Conservation (phyloP, 2,329 filamentous ascomycete species). For the Fonsecaea multimorphosa region DNA sequence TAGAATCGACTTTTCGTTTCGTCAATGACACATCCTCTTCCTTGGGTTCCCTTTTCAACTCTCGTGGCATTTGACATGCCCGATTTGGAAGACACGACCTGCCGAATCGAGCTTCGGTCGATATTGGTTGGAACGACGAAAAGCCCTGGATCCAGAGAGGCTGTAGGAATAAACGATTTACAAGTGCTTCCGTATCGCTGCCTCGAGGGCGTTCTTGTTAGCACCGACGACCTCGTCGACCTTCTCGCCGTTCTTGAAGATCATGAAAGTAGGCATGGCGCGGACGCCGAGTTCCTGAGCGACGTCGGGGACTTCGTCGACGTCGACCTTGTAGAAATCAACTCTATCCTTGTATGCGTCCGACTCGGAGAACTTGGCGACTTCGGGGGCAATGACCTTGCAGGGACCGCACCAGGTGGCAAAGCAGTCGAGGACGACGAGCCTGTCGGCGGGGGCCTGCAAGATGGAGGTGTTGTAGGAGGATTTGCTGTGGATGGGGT, state of each 20-base stretch:
- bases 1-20: too few relatives aligned
- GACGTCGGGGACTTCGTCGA: slow-evolving; percentile 78
- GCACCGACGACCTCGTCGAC: slow-evolving; percentile 77
- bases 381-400: slow-evolving; percentile 82
- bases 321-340: slow-evolving; percentile 88
- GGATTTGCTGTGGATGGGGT: slow-evolving; percentile 56
- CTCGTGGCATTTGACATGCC: too few relatives aligned
- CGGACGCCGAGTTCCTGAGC: slow-evolving; percentile 78
- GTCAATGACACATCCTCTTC: too few relatives aligned
- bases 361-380: slow-evolving; percentile 63
- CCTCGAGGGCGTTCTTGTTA: slow-evolving; percentile 69
- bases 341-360: slow-evolving; percentile 64
- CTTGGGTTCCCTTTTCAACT: too few relatives aligned
- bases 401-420: slow-evolving; percentile 94
- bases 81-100: too few relatives aligned
- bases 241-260: slow-evolving; percentile 82
- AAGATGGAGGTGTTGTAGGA: slow-evolving; percentile 65
- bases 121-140: not conserved
- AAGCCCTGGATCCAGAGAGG: not conserved
- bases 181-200: slow-evolving; percentile 28
- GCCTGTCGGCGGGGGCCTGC: slow-evolving; percentile 55
- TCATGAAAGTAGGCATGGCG: slow-evolving; percentile 89
- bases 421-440: slow-evolving; percentile 84
- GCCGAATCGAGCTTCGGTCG: not conserved
- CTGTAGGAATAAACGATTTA: slow-evolving; percentile 5